phyloP scores from a whole-genome alignment of 139 green algal species.

The Chlamydomonas incerta region DNA sequence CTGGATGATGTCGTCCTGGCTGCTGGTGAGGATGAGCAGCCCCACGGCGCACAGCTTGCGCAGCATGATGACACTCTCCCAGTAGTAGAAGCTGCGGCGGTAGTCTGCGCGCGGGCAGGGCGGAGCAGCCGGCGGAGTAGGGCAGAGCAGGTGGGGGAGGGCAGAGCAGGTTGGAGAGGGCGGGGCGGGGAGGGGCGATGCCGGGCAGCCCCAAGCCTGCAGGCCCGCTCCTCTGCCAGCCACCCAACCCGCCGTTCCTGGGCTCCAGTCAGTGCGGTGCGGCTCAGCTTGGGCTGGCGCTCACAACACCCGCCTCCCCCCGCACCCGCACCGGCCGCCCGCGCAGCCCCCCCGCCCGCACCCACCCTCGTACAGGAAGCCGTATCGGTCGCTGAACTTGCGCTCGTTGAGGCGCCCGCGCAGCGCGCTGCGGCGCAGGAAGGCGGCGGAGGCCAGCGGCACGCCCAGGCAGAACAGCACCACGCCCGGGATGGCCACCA shows the following conservation, averaged over 20 bases:
- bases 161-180: no score
- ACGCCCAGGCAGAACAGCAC: slow-evolving; percentile 13
- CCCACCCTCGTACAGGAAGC: slow-evolving; percentile 40
- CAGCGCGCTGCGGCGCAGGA: neutral
- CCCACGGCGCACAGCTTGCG: slow-evolving; percentile 30
- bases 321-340: no score
- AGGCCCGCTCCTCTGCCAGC: no score
- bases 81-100: slow-evolving; percentile 17
- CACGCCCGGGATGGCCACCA: slow-evolving; percentile 7
- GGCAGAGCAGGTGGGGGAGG: no score
- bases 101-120: slow-evolving; percentile 19
- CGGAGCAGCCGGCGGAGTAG: no score
- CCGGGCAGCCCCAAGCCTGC: no score
- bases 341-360: no score
- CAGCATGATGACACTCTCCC: slow-evolving; percentile 15
- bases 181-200: no score
- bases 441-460: neutral
- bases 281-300: no score
- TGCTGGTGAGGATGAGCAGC: slow-evolving; percentile 18
- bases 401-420: neutral
- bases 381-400: slow-evolving; percentile 28
- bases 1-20: neutral
- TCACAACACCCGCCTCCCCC: no score
- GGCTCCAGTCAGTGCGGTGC: no score
- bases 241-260: no score